Evolutionary conservation across 2,329 filamentous ascomycete species (phyloP).

Genomic region (Stachybotrys echinatus): DNA sequence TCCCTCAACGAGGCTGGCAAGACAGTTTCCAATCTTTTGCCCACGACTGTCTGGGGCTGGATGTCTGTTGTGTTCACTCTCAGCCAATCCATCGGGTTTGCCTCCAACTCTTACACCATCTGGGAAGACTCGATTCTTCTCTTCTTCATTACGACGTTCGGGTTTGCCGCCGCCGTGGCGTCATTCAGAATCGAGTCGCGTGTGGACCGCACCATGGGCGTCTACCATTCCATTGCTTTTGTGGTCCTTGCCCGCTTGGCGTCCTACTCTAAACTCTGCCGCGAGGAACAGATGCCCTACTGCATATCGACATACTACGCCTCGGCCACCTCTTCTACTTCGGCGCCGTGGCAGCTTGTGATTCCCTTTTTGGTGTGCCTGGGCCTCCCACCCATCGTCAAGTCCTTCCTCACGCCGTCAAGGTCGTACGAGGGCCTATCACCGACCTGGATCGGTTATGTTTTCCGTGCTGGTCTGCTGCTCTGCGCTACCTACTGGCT

Average conservation of each 20-base stretch:
- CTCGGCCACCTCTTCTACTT: conserved; percentile 86
- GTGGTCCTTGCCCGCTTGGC: conserved; percentile 72
- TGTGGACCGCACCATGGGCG: conserved; percentile 66
- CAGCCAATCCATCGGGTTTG: conserved; percentile 89
- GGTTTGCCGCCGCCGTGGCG: conserved; percentile 65
- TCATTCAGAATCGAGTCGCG: conserved; percentile 67
- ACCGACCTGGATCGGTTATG: conserved; percentile 75
- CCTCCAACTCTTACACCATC: conserved; percentile 96
- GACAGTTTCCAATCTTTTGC: conserved; percentile 50
- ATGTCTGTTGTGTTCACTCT: conserved; percentile 73
- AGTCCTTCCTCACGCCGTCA: conserved; percentile 75
- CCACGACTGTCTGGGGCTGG: conserved; percentile 84
- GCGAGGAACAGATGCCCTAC: conserved; percentile 97
- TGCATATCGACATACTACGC: conserved; percentile 95
- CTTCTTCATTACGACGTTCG: conserved; percentile 88
- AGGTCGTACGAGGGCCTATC: conserved; percentile 85
- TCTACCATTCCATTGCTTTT: conserved; percentile 83
- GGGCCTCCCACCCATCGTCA: conserved; percentile 67
- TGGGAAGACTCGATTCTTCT: conserved; percentile 96
- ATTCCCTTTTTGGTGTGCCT: conserved; percentile 74
- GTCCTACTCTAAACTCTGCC: conserved; percentile 85
- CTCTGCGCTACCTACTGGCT: conserved; percentile 81
- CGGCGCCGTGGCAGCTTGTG: conserved; percentile 79
- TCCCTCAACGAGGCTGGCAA: conserved; percentile 38
- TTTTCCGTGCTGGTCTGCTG: conserved; percentile 70